These are phyloP conservation scores for Hymenoscyphus linearis DNA, from an alignment of 2,329 filamentous ascomycete genomes.

Conservation along the genomic window DNA sequence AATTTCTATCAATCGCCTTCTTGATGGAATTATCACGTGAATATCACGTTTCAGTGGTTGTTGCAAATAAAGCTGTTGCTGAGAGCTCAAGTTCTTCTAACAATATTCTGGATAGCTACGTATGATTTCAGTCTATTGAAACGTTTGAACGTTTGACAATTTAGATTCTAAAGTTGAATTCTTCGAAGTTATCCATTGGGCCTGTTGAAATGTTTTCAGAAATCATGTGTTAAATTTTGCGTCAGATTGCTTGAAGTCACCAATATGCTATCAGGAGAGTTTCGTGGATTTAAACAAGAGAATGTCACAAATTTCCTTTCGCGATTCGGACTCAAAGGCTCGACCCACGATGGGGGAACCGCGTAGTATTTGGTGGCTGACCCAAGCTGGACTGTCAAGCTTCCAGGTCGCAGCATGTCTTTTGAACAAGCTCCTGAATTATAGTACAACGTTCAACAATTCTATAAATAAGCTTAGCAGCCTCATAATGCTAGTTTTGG, in stretches of 20 bases:
- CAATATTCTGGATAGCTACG: no score
- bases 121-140: no score
- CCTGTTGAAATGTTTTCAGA: background rate
- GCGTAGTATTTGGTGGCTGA: conserved; percentile 5
- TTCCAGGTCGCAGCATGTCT: background rate
- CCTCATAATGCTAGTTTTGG: conserved; percentile 39
- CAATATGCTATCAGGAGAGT: background rate
- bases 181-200: background rate
- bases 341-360: conserved; percentile 2
- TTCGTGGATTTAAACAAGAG: background rate
- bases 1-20: background rate
- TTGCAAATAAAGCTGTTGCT: background rate
- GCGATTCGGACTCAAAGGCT: background rate
- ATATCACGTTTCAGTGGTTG: background rate
- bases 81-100: background rate
- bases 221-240: background rate
- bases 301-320: conserved; percentile 1
- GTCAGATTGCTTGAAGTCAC: background rate
- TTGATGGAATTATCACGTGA: background rate
- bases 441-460: conserved; percentile 1
- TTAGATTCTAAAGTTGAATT: background rate
- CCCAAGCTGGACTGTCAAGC: background rate
- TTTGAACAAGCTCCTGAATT: conserved; percentile 7
- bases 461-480: background rate
- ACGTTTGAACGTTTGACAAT: background rate